A percentile compares a stretch with the other conserved stretches of the same genome.
These are phyloP conservation scores for Colletotrichum godetiae DNA, from an alignment of 2,329 filamentous ascomycete species.

Conservation along the genomic window DNA sequence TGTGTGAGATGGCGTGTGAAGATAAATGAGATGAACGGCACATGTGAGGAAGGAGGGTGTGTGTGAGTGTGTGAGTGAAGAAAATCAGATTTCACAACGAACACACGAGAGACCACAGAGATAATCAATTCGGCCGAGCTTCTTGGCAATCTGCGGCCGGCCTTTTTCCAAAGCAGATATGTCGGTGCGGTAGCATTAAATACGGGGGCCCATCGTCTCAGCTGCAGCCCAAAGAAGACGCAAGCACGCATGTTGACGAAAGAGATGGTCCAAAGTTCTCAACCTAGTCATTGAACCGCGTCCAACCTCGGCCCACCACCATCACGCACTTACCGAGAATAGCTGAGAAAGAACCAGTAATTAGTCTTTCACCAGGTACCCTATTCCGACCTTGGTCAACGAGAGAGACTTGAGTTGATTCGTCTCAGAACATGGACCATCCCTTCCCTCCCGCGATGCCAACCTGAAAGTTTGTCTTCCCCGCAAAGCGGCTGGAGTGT, in stretches of 20 bases:
- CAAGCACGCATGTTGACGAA: not conserved
- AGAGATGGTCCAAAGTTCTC: not conserved
- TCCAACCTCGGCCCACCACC: not conserved
- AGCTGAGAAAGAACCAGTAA: no score
- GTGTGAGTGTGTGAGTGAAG: not conserved
- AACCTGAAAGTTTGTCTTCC: not conserved
- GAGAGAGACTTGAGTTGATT: not conserved
- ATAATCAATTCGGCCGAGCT: not conserved
- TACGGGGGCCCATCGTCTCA: not conserved
- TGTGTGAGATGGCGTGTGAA: not conserved
- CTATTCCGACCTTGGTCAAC: not conserved
- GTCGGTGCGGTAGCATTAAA: not conserved
- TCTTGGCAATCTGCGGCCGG: not conserved
- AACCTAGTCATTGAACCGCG: not conserved
- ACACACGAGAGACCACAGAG: not conserved
- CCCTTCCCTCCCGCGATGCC: not conserved
- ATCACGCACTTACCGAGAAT: not conserved
- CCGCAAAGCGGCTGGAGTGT: not conserved
- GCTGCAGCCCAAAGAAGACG: not conserved
- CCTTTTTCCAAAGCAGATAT: not conserved
- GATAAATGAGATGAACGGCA: not conserved
- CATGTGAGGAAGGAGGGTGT: not conserved
- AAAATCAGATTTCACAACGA: not conserved
- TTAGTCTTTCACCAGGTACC: no score
- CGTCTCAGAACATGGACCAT: not conserved